Base-by-base conservation (phyloP, 306 rosid species). In the Crataegus laevigata region DNA sequence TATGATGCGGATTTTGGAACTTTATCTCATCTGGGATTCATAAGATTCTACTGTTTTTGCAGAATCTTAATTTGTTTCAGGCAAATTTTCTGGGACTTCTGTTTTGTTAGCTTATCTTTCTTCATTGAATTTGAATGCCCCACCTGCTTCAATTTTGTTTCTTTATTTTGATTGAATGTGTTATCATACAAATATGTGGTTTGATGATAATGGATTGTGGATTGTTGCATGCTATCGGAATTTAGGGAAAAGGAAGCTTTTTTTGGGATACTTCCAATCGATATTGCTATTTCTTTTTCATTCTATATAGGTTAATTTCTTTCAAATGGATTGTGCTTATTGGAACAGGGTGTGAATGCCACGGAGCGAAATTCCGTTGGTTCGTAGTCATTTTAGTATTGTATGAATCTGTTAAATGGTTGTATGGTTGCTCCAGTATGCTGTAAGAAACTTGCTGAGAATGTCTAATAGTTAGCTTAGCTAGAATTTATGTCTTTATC, bases 1-100 rank as follows among this genome's bases (percentile, higher is more conserved):
- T 73, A 47, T 79, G 83, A 74, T 21, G 62, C 58, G 68, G 25
- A 79, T 69, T 82, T 75, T 64, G 45, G 77, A 73, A 71, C 51
- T 85, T 84, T 76, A 81, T 84, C 85, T 88, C 83, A 87, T 82
- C 87, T 75, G 58, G 64, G 89, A 85, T 79, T 86, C 78, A 51
- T 68, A 80, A 28, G 82, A 86, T 82, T 89, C 85, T 62, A 25
- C 70, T 71, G 22, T 74, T 72, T 79, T 78, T 75, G 67, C 73
- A 71, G 63, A 78, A 78, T 85, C 82, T 69, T 63, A 70, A 70
- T 81, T 84, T 81, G 51, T 79, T 85, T 68, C 82, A 38, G 92
- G 94, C 90, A 71, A 73, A 78, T 79, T 77, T 81, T 71, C 57
- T 76, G 68, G 45, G 74, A 45, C 70, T 68, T 59, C 69, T 66